Evolutionary conservation across 352 stramenopile genomes (phyloP).

Genomic region (Phytophthora citricola): DNA sequence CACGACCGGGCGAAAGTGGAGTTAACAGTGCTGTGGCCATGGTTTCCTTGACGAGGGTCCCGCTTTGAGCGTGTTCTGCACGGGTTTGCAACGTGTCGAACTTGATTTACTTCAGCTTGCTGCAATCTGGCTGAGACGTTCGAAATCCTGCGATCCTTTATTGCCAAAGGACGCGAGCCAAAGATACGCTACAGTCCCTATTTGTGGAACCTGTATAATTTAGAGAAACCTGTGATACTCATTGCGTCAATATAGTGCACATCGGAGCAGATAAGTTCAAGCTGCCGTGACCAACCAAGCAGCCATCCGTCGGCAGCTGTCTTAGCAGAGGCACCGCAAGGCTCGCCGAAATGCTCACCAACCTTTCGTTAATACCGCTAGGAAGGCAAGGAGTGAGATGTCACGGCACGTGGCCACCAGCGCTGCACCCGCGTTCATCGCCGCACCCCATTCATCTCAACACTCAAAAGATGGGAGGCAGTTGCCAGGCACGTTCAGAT

Average conservation of each 20-base stretch:
- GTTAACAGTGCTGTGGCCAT: conserved; percentile 13
- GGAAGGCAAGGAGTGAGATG: neutral
- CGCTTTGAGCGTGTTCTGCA: conserved; percentile 2
- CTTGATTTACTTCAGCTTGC: conserved; percentile 32
- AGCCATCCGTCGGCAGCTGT: conserved; percentile 6
- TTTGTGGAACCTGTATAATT: conserved; percentile 3
- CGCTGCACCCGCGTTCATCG: neutral
- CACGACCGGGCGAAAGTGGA: neutral
- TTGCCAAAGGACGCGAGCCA: conserved; percentile 4
- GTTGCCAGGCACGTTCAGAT: neutral
- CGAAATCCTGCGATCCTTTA: conserved; percentile 9
- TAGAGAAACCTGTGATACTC: neutral
- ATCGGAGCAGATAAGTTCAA: conserved; percentile 21
- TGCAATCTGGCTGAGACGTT: conserved; percentile 4
- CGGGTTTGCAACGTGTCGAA: conserved; percentile 25
- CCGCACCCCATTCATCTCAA: too few relatives aligned
- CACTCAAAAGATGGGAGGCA: too few relatives aligned
- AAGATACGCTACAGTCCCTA: neutral
- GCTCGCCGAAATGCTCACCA: conserved; percentile 9
- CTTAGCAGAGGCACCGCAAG: conserved; percentile 15
- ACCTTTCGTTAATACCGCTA: neutral
- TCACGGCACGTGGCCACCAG: conserved; percentile 5
- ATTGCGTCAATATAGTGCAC: neutral
- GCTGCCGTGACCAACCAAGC: conserved; percentile 5
- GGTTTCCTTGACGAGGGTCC: conserved; percentile 1